Conservation (phyloP, 768 basidiomycete species). For the Pisolithus marmoratus region DNA sequence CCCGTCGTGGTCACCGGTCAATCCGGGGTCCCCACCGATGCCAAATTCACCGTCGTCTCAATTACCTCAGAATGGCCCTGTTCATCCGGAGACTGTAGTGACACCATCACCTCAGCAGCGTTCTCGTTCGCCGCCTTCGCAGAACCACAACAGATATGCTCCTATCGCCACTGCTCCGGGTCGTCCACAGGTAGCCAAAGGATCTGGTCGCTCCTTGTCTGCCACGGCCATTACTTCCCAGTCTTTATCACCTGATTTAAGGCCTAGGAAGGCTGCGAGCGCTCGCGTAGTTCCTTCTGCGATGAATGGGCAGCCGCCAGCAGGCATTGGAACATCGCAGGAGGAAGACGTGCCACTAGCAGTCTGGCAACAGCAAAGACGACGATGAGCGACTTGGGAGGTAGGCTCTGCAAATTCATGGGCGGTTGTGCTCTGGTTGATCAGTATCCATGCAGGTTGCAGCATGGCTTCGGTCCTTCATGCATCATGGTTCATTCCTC, state of each 20-base stretch:
- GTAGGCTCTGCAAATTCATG: slow-evolving; percentile 7
- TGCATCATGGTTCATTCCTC: neutral
- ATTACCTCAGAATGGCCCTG: slow-evolving; percentile 21
- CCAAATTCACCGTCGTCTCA: slow-evolving; percentile 26
- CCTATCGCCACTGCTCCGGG: slow-evolving; percentile 21
- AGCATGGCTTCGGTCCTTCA: neutral
- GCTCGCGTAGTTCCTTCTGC: slow-evolving; percentile 48
- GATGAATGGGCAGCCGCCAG: slow-evolving; percentile 36
- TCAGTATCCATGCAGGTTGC: neutral
- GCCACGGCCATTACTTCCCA: slow-evolving; percentile 48
- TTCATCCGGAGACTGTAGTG: slow-evolving; percentile 17
- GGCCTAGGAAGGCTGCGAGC: slow-evolving; percentile 58
- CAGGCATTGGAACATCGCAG: slow-evolving; percentile 32
- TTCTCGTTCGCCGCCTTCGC: slow-evolving; percentile 52
- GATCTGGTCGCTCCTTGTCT: slow-evolving; percentile 65
- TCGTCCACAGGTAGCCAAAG: slow-evolving; percentile 26
- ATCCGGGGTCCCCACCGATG: slow-evolving; percentile 16
- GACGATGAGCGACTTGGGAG: slow-evolving; percentile 31
- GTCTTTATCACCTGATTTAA: slow-evolving; percentile 38
- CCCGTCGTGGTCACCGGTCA: slow-evolving; percentile 26
- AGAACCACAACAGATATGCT: slow-evolving; percentile 33
- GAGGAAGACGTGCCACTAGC: slow-evolving; percentile 82
- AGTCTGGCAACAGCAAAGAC: slow-evolving; percentile 71
- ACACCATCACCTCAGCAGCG: slow-evolving; percentile 31
- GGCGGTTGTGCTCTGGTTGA: neutral